Evolutionary conservation across 371 early-diverging fungal species (phyloP).

Genomic region (Enterospora canceri): DNA sequence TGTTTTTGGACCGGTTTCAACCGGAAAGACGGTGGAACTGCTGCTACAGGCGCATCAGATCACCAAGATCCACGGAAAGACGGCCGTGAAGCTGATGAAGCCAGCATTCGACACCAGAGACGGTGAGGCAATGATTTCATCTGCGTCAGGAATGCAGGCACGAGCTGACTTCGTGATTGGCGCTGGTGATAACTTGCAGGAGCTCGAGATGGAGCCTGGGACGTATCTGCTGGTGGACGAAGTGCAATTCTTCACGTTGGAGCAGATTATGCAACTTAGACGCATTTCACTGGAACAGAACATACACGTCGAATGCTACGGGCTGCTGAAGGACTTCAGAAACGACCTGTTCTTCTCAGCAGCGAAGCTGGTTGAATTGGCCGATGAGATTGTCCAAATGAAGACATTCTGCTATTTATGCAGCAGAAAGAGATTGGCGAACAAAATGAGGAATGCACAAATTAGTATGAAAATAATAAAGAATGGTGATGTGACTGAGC

Average conservation of each 20-base stretch:
- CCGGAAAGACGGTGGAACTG: constrained; percentile 32
- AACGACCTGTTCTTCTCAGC: constrained; percentile 21
- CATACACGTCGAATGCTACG: constrained; percentile 30
- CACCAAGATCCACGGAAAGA: not conserved
- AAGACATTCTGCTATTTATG: constrained; percentile 15
- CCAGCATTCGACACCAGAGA: constrained; percentile 27
- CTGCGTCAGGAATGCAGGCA: constrained; percentile 25
- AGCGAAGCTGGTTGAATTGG: constrained; percentile 12
- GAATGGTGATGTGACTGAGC: not conserved
- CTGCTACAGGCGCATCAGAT: constrained; percentile 22
- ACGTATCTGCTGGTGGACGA: constrained; percentile 30
- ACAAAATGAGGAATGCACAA: not conserved
- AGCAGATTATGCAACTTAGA: constrained; percentile 30
- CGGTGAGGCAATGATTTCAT: constrained; percentile 4
- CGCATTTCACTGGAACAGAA: constrained; percentile 3
- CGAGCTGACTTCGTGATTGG: constrained; percentile 3
- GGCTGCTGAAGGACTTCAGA: constrained; percentile 40
- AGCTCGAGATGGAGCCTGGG: constrained; percentile 2
- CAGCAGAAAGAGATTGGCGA: not conserved
- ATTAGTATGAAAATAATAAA: constrained; percentile 9
- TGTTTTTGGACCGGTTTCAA: constrained; percentile 18
- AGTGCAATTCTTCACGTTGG: constrained; percentile 33
- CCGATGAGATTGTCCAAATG: constrained; percentile 6
- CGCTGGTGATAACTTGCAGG: not conserved
- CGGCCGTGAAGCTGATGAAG: constrained; percentile 14